These are phyloP conservation scores for Calycina marina DNA, from an alignment of 2,329 filamentous ascomycete species.

Conservation along the genomic window DNA sequence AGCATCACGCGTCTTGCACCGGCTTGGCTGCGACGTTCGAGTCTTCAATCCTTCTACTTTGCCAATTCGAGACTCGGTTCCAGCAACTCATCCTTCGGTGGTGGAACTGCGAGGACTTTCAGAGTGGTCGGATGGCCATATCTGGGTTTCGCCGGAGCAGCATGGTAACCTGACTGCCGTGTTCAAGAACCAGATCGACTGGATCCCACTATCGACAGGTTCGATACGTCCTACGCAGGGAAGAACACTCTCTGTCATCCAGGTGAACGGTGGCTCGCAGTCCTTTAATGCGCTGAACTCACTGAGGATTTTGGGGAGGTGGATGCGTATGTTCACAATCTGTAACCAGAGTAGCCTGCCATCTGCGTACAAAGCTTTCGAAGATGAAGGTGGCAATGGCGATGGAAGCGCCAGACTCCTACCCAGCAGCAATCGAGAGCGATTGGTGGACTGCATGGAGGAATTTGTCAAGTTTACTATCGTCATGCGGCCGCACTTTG, in stretches of 20 bases:
- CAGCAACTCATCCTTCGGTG: conserved; percentile 43
- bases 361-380: conserved; percentile 48
- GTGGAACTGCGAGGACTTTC: conserved; percentile 46
- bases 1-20: conserved; percentile 42
- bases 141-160: conserved; percentile 53
- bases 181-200: conserved; percentile 59
- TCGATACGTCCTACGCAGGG: conserved; percentile 52
- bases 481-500: conserved; percentile 45
- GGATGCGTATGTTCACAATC: conserved; percentile 57
- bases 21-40: conserved; percentile 51
- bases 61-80: conserved; percentile 47
- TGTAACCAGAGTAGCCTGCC: conserved; percentile 52
- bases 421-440: conserved; percentile 40
- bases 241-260: conserved; percentile 44
- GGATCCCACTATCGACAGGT: conserved; percentile 48
- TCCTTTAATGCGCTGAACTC: conserved; percentile 54
- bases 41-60: conserved; percentile 43
- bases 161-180: conserved; percentile 52
- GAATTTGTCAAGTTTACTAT: conserved; percentile 57
- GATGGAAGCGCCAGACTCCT: conserved; percentile 34
- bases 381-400: conserved; percentile 24
- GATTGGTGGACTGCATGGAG: conserved; percentile 53
- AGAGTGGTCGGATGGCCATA: conserved; percentile 49
- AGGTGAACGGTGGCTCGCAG: conserved; percentile 50
- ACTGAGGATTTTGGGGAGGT: conserved; percentile 48